Base-by-base conservation (phyloP, 768 basidiomycete species). In the Russula earlei region DNA sequence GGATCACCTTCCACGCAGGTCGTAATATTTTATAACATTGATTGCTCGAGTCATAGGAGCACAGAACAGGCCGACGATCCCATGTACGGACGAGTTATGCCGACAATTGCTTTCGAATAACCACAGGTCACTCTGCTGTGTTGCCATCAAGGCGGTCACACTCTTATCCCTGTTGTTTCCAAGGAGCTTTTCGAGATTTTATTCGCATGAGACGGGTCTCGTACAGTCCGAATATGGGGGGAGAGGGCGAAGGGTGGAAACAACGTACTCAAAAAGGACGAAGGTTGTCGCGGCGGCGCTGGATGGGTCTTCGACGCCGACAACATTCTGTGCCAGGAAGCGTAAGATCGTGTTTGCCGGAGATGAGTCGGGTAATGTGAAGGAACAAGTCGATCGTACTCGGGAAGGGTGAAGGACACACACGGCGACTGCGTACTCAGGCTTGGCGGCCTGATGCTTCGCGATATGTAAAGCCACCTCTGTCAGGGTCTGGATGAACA, bases 361-460 rank as follows among this genome's bases (percentile, higher is more conserved):
- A 33, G 31, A 33, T 11, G 31, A 11, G 31, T 11, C 31, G 31
- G 31, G 31, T 3, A 33, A 33, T 33, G 7, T 33, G 11, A 11
- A 11, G 31, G 11, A 33, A 33, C 31, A 11, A 7, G 7, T 6
- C 11, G 31, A 11, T 33, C 31, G 31, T 11, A 33, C 7, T 11
- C 7, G 11, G 31, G 31, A 6, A 33, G 31, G 6, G 31, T 11
- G 31, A 33, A 11, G 31, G 31, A 33, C 31, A 33, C 7, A 70
- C 7, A 80, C 72, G 15, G 83, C 83, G 56, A 94, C 82, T 92
- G 82, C 20, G 83, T 86, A 67, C 90, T 90, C 34, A 90, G 75
- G 59, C 31, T 33, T 33, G 31, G 31, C 11, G 6, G 31, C 31
- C 11, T 11, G 11, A 11, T 33, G 11, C 31, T 6, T 33, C 11